Conservation (phyloP, 331 rosid genomes). For the Saraca asoca region DNA sequence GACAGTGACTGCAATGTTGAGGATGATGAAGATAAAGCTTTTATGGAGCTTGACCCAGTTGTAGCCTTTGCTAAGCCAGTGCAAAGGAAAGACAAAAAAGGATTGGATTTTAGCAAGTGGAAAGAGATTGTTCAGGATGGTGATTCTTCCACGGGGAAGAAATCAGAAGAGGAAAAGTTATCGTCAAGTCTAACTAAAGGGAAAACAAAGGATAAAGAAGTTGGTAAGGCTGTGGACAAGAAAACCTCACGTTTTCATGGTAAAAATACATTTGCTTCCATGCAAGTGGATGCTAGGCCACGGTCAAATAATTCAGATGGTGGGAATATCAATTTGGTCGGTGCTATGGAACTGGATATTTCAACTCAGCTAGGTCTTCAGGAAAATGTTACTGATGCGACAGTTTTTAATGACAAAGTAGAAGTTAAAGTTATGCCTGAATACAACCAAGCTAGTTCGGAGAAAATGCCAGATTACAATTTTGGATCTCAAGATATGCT, state of each 20-base stretch:
- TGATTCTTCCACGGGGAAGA: constrained; percentile 38
- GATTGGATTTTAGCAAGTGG: constrained; percentile 70
- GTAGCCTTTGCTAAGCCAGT: constrained; percentile 64
- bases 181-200: constrained; percentile 29
- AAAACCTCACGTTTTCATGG: constrained; percentile 37
- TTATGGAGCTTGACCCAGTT: constrained; percentile 50
- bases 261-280: constrained; percentile 23
- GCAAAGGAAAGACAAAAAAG: constrained; percentile 61
- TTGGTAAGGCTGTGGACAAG: constrained; percentile 31
- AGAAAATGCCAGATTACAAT: constrained; percentile 31
- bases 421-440: constrained; percentile 30
- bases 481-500: constrained; percentile 31
- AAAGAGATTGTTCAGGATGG: constrained; percentile 51
- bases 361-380: constrained; percentile 31
- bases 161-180: constrained; percentile 26
- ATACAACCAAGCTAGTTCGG: constrained; percentile 1
- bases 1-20: constrained; percentile 35
- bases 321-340: constrained; percentile 15
- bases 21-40: constrained; percentile 48
- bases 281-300: constrained; percentile 32
- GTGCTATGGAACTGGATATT: constrained; percentile 42
- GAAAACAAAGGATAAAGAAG: constrained; percentile 33
- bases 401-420: constrained; percentile 14
- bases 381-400: constrained; percentile 17
- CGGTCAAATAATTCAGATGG: constrained; percentile 21